A percentile compares a stretch with the other conserved stretches of the same genome.
These are phyloP conservation scores for Chlorella vulgaris DNA, from an alignment of 139 green algal species.

Conservation along the genomic window DNA sequence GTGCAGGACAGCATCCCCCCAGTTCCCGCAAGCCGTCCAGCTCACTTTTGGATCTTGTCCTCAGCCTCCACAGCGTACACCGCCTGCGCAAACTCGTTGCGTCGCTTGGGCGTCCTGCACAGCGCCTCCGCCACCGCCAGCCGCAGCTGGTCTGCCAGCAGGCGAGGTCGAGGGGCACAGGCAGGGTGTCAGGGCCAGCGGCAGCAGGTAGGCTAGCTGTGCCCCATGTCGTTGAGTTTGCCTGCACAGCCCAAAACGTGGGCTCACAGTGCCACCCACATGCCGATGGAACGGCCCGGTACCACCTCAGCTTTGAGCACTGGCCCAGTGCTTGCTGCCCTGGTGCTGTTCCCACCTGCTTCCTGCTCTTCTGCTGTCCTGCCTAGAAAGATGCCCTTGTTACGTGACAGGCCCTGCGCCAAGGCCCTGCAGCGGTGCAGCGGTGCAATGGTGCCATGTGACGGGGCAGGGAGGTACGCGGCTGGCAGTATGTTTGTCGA, in stretches of 20 bases:
- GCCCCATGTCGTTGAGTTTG: too few species aligned
- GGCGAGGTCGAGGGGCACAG: background rate
- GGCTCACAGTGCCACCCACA: too few species aligned
- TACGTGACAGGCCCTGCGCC: slow-evolving; percentile 56
- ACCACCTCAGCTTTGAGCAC: background rate
- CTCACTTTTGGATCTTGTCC: slow-evolving; percentile 47
- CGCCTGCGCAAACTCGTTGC: slow-evolving; percentile 54
- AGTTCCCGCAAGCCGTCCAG: too few species aligned
- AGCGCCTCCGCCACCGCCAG: slow-evolving; percentile 64
- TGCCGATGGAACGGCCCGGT: too few species aligned
- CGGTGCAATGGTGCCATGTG: background rate
- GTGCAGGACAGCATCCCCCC: too few species aligned
- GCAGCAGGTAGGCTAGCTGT: background rate
- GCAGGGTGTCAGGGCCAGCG: background rate
- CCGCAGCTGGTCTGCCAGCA: slow-evolving; percentile 58
- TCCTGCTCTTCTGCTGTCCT: slow-evolving; percentile 43
- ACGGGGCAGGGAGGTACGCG: background rate
- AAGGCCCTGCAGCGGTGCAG: slow-evolving; percentile 6
- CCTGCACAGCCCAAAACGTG: too few species aligned
- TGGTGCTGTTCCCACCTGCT: slow-evolving; percentile 30
- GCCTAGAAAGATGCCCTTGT: slow-evolving; percentile 50
- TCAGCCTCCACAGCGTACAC: slow-evolving; percentile 50
- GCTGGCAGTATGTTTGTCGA: too few species aligned
- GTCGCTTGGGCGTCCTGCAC: slow-evolving; percentile 53
- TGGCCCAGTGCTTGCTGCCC: background rate